phyloP scores from a whole-genome alignment of 73 alveolate genomes.

The Stentor coeruleus region DNA sequence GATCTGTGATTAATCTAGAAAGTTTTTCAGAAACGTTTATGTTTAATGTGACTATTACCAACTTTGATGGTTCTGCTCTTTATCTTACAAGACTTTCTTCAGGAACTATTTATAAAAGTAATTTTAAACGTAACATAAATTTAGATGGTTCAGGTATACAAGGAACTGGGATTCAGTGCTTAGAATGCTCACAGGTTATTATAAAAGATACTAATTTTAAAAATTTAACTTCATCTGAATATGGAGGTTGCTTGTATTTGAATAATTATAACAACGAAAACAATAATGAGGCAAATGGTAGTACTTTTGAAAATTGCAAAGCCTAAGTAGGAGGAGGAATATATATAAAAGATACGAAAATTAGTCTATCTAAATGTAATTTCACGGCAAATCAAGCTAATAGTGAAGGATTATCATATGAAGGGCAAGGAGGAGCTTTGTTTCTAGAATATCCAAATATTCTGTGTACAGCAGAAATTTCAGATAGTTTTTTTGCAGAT shows the following conservation, averaged over 20 bases:
- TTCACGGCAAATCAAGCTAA: not conserved
- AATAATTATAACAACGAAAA: not conserved
- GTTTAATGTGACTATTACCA: not conserved
- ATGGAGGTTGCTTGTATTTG: not conserved
- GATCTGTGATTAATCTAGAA: not conserved
- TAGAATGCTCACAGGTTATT: not conserved
- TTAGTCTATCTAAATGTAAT: not conserved
- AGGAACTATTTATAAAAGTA: not conserved
- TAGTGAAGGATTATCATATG: not conserved
- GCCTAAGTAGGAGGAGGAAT: not conserved
- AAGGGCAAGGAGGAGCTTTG: not conserved
- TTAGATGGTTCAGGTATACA: not conserved
- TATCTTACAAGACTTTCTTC: not conserved
- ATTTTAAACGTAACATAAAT: not conserved
- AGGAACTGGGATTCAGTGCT: slow-evolving; percentile 9
- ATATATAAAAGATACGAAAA: not conserved
- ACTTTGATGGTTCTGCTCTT: not conserved
- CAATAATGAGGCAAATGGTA: too few relatives aligned
- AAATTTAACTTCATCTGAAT: not conserved
- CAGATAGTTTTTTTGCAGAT: not conserved
- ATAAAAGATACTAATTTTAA: not conserved
- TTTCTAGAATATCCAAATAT: not conserved
- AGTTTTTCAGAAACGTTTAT: not conserved
- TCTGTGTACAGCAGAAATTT: not conserved
- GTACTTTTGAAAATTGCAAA: not conserved